Evolutionary conservation across 2,329 filamentous ascomycete genomes (phyloP), one percentile per base, ranked within the genome.

Genomic region (Sclerotinia minor): DNA sequence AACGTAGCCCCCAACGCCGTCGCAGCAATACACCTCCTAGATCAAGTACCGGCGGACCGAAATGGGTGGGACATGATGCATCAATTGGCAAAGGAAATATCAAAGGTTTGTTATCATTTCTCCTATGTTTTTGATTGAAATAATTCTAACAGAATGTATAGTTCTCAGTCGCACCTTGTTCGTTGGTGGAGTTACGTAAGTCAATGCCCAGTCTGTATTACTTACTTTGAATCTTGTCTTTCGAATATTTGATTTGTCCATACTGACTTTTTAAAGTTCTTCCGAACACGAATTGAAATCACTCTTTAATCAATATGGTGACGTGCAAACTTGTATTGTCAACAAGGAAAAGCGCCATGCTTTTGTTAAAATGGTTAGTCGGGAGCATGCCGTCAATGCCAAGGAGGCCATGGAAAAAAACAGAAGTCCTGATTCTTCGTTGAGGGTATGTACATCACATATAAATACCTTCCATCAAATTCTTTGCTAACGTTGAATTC

Each of bases 341-440:
- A 98, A 99, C 81, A 91, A 92, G 76, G 95, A 99, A 76, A 99
- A 98, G 81, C 91, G 95, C 24, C 95, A 99, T 79, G 95, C 95
- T 7, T 99, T 99, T 78, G 94, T 99, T 76, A 99, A 99, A 81
- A 99, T 99, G 95, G 86, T 95, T 73, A 95, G 87, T 71, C 92
- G 96, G 49, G 85, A 87, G 70, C 92, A 97, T 79, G 94, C 95
- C 19, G 85, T 96, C 69, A 82, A 79, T 70, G 95, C 95, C 63
- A 96, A 96, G 77, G 87, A 90, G 49, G 92, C 89, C 64, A 97
- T 98, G 88, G 94, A 97, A 78, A 88, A 88, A 64, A 87, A 88
- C 70, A 87, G 90, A 71, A 85, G 88, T 69, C 84, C 89, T 6
- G 90, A 92, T 63, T 85, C 91, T 49, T 71, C 72, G 53, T 67